Evolutionary conservation across 305 asterid genomes (phyloP).

Genomic region (Solanum hybrid): DNA sequence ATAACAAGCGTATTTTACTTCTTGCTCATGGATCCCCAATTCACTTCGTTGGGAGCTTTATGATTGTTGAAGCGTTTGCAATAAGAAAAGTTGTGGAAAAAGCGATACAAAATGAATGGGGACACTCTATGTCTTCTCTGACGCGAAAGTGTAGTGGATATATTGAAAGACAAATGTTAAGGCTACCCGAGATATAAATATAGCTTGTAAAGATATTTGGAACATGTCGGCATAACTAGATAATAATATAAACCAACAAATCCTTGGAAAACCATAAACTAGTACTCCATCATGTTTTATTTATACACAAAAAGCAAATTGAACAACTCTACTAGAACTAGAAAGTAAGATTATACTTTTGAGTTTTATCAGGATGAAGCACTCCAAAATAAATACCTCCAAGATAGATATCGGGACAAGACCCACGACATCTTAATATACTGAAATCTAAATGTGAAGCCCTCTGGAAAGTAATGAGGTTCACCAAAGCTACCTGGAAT

Average conservation of each 20-base stretch:
- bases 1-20: not conserved
- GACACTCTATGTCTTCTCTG: not conserved
- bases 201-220: not conserved
- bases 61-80: not conserved
- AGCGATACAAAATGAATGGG: not conserved
- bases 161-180: not conserved
- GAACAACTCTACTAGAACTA: slow-evolving; percentile 8
- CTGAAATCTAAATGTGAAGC: too few relatives aligned
- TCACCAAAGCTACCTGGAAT: too few relatives aligned
- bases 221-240: not conserved
- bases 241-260: not conserved
- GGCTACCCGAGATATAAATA: not conserved
- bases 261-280: not conserved
- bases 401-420: too few relatives aligned
- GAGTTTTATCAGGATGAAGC: slow-evolving; percentile 17
- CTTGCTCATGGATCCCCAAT: not conserved
- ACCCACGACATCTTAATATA: too few relatives aligned
- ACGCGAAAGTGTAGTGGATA: not conserved
- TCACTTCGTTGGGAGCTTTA: too few relatives aligned
- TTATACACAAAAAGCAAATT: not conserved
- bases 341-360: slow-evolving; percentile 14
- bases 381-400: slow-evolving; percentile 23
- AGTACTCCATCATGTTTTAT: not conserved
- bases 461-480: too few relatives aligned
- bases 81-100: not conserved